These are phyloP conservation scores for Saturnispora gosingensis DNA, from an alignment of 805 yeast species.

Conservation along the genomic window DNA sequence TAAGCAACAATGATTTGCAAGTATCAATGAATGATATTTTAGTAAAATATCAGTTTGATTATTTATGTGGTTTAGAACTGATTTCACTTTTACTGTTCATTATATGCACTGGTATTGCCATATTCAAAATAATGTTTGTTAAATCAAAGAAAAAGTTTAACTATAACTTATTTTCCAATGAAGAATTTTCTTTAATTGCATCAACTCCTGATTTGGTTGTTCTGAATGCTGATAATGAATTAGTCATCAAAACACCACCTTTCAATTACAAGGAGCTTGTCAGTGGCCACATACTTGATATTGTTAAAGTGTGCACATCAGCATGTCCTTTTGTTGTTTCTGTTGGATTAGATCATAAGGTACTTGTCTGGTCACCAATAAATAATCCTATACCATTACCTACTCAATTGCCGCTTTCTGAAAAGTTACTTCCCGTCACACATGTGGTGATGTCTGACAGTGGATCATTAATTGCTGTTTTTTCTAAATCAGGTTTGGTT, in stretches of 20 bases:
- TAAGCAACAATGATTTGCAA: not conserved
- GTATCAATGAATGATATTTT: constrained; percentile 12
- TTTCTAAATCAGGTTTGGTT: constrained; percentile 42
- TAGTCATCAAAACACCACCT: not conserved
- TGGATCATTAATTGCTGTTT: constrained; percentile 49
- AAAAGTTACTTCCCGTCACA: constrained; percentile 53
- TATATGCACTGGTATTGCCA: constrained; percentile 37
- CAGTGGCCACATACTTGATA: constrained; percentile 52
- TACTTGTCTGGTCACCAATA: constrained; percentile 68
- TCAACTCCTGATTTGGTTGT: not conserved
- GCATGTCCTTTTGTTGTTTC: constrained; percentile 57
- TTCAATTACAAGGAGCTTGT: constrained; percentile 33
- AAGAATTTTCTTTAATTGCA: not conserved
- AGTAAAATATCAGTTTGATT: constrained; percentile 17
- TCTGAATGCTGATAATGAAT: constrained; percentile 1
- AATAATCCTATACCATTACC: constrained; percentile 38
- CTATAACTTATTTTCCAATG: not conserved
- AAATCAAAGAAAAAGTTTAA: constrained; percentile 14
- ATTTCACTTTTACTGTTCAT: constrained; percentile 41
- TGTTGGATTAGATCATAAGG: constrained; percentile 64
- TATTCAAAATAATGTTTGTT: constrained; percentile 32
- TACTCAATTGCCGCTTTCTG: constrained; percentile 32
- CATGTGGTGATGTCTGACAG: constrained; percentile 47
- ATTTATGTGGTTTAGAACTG: constrained; percentile 21
- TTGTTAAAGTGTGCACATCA: constrained; percentile 51